Evolutionary conservation across 2,329 filamentous ascomycete genomes (phyloP), one percentile per base, ranked within the genome.

Genomic region (Ophiocordyceps sinensis): DNA sequence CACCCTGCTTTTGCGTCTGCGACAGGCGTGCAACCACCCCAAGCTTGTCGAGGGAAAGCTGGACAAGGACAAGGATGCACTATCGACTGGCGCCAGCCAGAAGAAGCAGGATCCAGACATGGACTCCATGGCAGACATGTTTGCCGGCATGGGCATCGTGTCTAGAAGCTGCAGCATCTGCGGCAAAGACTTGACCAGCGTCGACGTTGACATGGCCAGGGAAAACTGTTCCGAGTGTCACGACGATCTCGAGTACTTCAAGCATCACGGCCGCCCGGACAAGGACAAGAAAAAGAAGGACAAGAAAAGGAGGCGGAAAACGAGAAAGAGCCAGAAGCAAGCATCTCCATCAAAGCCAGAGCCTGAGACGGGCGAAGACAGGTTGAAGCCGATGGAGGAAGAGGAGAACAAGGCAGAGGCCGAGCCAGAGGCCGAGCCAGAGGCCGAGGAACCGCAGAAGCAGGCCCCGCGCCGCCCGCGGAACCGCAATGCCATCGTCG

Each of bases 11-110:
- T 67, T 98, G 42, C 80, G 91, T 32, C 68, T 98, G 45, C 75
- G 91, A 44, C 91, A 98, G 59, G 85, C 87, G 17, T 98, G 91
- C 60, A 94, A 98, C 54, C 91, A 98, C 57, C 87, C 88, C 0
- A 81, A 86, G 49, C 70, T 98, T 37, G 82, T 94, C 12, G 85
- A 85, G 48, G 81, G 80, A 47, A 89, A 93, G 54, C 69, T 95
- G 43, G 81, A 81, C 42, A 85, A 85, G 48, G 91, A 98, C 57
- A 86, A 82, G 51, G 91, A 96, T 53, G 85, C 85, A 3, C 64
- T 94, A 42, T 72, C 78, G 1, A 81, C 78, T 1, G 82, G 75
- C 45, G 64, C 66, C 6, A 68, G 60, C 10, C 68, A 71, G 47
- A 70, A 69, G 43, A 65, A 68, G 38, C 65, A 70, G 15, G 71